A percentile compares a stretch with the other conserved stretches of the same genome.
phyloP scores from a whole-genome alignment of 1,139 yeast species.

The Trichomonascaceae sp. region DNA sequence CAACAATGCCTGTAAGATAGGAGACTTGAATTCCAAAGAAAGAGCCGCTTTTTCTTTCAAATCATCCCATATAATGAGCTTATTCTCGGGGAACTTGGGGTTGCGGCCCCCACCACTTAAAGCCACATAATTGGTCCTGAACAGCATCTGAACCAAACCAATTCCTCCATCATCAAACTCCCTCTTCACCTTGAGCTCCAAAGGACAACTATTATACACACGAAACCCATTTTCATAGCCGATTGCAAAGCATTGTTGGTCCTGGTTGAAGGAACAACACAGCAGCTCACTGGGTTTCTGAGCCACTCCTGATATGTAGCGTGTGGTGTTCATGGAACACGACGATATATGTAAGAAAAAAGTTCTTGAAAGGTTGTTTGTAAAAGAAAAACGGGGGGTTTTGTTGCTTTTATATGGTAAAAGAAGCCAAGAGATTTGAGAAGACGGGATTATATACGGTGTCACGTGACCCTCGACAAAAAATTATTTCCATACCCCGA shows the following conservation, averaged over 20 bases:
- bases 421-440: neutral
- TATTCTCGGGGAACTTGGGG: slow-evolving; percentile 73
- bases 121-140: slow-evolving; percentile 84
- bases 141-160: slow-evolving; percentile 74
- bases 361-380: neutral
- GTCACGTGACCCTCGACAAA: neutral
- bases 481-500: neutral
- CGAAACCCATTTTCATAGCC: slow-evolving; percentile 78
- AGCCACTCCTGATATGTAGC: slow-evolving; percentile 16
- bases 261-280: slow-evolving; percentile 74
- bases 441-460: neutral
- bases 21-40: slow-evolving; percentile 65
- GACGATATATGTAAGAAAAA: neutral
- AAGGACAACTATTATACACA: slow-evolving; percentile 84
- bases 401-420: neutral
- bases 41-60: slow-evolving; percentile 70
- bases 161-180: slow-evolving; percentile 49
- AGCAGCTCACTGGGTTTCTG: slow-evolving; percentile 41
- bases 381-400: neutral
- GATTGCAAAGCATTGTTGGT: slow-evolving; percentile 82
- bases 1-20: slow-evolving; percentile 65
- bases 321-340: slow-evolving; percentile 21
- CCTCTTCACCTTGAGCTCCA: slow-evolving; percentile 70
- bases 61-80: slow-evolving; percentile 84
- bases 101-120: slow-evolving; percentile 81